Evolutionary conservation across 2,329 filamentous ascomycete species (phyloP).

Genomic region (Hypoxylon sp.): DNA sequence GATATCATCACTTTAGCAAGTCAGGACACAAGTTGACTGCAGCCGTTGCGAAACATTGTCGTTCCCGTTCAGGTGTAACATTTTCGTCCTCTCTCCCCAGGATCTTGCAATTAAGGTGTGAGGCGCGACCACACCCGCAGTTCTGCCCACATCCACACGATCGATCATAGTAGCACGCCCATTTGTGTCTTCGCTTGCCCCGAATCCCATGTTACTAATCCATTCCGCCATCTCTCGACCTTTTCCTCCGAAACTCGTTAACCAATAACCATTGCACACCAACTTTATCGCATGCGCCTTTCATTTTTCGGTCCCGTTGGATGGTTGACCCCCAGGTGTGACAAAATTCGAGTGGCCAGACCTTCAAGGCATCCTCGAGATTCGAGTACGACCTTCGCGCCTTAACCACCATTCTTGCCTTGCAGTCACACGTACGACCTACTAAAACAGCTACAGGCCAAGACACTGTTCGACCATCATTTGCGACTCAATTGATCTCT

Average conservation of each 20-base stretch:
- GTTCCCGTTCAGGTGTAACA: conserved; percentile 5
- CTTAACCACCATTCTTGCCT: conserved; percentile 33
- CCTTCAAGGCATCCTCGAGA: conserved; percentile 38
- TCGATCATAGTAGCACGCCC: conserved; percentile 30
- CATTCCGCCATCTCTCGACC: conserved; percentile 33
- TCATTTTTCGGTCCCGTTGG: conserved; percentile 26
- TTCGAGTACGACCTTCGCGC: conserved; percentile 37
- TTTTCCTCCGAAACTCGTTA: conserved; percentile 37
- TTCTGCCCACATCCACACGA: conserved; percentile 11
- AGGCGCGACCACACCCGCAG: conserved; percentile 23
- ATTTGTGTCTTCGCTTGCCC: conserved; percentile 31
- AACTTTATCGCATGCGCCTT: conserved; percentile 33
- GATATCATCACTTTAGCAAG: conserved; percentile 9
- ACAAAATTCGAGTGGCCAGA: conserved; percentile 40
- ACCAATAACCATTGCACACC: conserved; percentile 31
- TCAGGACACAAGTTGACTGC: conserved; percentile 20
- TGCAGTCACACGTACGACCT: conserved; percentile 39
- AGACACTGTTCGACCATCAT: conserved; percentile 35
- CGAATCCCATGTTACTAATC: conserved; percentile 43
- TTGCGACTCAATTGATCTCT: conserved; percentile 28
- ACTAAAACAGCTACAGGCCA: conserved; percentile 29
- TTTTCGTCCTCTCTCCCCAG: background rate
- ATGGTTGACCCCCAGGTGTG: conserved; percentile 38
- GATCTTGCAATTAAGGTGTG: conserved; percentile 21
- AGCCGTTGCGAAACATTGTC: conserved; percentile 38